phyloP scores from a whole-genome alignment of 1,284 basidiomycete species.

The Ganoderma meredithae region DNA sequence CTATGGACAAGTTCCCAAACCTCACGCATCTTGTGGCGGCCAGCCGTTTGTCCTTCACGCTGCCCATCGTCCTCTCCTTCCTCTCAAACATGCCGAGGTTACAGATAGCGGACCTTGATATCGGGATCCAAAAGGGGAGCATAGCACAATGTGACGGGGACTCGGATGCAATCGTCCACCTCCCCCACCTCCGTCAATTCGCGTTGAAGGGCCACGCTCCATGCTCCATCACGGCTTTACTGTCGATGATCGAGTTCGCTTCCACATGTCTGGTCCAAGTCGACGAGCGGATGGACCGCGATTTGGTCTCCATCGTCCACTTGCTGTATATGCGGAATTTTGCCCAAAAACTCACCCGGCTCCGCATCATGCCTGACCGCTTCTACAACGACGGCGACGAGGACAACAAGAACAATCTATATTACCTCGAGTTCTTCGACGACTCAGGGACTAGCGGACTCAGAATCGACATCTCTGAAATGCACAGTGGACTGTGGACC shows the following conservation, averaged over 20 bases:
- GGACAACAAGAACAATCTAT: neutral
- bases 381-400: neutral
- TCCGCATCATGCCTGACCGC: slow-evolving; percentile 7
- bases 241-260: slow-evolving; percentile 3
- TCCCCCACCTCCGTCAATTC: neutral
- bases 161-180: neutral
- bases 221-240: neutral
- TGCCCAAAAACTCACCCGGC: slow-evolving; percentile 2
- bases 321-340: neutral
- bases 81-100: neutral
- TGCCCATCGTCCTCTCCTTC: neutral
- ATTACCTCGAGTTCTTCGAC: neutral
- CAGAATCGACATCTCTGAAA: neutral
- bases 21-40: neutral
- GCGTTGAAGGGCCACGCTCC: neutral
- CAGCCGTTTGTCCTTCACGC: no score
- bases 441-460: neutral
- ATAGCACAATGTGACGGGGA: neutral
- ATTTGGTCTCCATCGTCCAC: neutral
- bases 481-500: neutral
- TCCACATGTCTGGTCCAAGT: neutral
- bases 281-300: neutral
- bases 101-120: neutral
- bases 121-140: neutral
- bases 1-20: slow-evolving; percentile 2